These are phyloP conservation scores for Hyphopichia burtonii DNA, from an alignment of 1,139 yeast species.

Conservation along the genomic window DNA sequence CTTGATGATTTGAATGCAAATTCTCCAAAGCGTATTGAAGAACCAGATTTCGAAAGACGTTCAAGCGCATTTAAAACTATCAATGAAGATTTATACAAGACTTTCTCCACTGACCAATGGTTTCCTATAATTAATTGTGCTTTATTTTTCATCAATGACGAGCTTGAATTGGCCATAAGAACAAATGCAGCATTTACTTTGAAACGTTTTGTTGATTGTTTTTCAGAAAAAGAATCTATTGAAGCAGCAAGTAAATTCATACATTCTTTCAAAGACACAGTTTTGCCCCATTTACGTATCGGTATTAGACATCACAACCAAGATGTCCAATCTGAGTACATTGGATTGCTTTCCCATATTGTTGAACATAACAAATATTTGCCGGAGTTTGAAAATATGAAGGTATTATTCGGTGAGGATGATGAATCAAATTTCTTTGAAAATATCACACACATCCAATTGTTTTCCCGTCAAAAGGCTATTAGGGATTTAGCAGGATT, in stretches of 20 bases:
- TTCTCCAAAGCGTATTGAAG: conserved; percentile 60
- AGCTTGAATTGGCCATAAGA: conserved; percentile 77
- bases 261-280: conserved; percentile 48
- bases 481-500: conserved; percentile 52
- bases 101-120: conserved; percentile 66
- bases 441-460: conserved; percentile 81
- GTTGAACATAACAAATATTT: conserved; percentile 52
- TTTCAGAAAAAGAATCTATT: conserved; percentile 30
- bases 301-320: conserved; percentile 70
- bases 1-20: conserved; percentile 69
- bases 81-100: conserved; percentile 52
- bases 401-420: conserved; percentile 56
- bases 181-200: conserved; percentile 72
- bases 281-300: conserved; percentile 64
- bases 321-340: conserved; percentile 67
- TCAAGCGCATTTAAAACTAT: conserved; percentile 64
- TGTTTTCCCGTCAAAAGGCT: conserved; percentile 84
- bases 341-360: conserved; percentile 62
- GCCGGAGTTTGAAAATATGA: conserved; percentile 65
- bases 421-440: conserved; percentile 90
- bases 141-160: conserved; percentile 72
- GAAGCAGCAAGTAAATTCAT: conserved; percentile 38
- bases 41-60: conserved; percentile 77
- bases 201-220: conserved; percentile 63
- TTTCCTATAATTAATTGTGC: conserved; percentile 68